A percentile compares a stretch with the other conserved stretches of the same genome.
Evolutionary conservation across 2,329 filamentous ascomycete genomes (phyloP).

Genomic region (Colletotrichum tropicale): DNA sequence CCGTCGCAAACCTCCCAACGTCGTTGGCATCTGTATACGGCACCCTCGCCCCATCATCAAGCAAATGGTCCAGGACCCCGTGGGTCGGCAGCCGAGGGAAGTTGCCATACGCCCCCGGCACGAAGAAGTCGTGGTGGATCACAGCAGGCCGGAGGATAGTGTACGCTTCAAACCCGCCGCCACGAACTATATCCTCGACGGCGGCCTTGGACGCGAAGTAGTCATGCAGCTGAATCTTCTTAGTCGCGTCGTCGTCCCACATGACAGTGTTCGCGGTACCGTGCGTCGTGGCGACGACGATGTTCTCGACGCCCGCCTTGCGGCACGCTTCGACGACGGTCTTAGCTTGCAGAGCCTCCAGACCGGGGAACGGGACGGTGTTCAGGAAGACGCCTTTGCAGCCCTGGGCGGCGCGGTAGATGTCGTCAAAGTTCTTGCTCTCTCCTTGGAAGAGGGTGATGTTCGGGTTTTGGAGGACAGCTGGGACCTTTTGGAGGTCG

Average conservation of each 20-base stretch:
- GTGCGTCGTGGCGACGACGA: constrained; percentile 31
- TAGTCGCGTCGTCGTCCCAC: constrained; percentile 25
- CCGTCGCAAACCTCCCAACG: constrained; percentile 35
- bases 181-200: constrained; percentile 36
- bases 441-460: constrained; percentile 41
- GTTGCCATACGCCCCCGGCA: constrained; percentile 26
- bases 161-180: constrained; percentile 31
- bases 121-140: constrained; percentile 31
- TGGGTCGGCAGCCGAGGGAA: constrained; percentile 30
- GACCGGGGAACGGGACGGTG: constrained; percentile 28
- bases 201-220: constrained; percentile 42
- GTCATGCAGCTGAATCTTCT: constrained; percentile 18
- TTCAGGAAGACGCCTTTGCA: constrained; percentile 35
- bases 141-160: constrained; percentile 36
- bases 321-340: constrained; percentile 33
- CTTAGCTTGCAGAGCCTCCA: constrained; percentile 33
- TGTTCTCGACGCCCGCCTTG: constrained; percentile 32
- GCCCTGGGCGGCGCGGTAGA: constrained; percentile 35
- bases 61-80: constrained; percentile 30
- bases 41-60: constrained; percentile 24
- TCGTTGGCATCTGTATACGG: constrained; percentile 33
- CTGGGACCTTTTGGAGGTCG: constrained; percentile 32
- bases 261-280: constrained; percentile 16
- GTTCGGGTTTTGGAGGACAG: constrained; percentile 24
- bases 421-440: constrained; percentile 32